phyloP scores from a whole-genome alignment of 83 land plant genomes.

The Diphasiastrum complanatum region DNA sequence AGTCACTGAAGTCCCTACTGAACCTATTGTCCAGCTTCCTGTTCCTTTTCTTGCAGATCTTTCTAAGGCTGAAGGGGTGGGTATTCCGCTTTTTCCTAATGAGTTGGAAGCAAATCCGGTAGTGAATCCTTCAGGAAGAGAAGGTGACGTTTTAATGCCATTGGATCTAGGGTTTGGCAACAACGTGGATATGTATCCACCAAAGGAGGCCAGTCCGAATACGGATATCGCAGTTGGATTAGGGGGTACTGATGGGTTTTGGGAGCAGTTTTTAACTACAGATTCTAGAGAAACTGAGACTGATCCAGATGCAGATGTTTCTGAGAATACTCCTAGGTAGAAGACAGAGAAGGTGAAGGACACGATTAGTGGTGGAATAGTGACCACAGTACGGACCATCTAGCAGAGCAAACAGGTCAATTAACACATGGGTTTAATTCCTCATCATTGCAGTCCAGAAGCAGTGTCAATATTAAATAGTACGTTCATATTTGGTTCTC shows the following conservation, averaged over 20 bases:
- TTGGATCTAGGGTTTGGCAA: slow-evolving; percentile 24
- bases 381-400: slow-evolving; percentile 14
- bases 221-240: slow-evolving; percentile 35
- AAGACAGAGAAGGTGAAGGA: neutral
- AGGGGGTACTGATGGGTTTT: slow-evolving; percentile 44
- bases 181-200: slow-evolving; percentile 26
- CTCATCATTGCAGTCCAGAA: too few species aligned
- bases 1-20: slow-evolving; percentile 19
- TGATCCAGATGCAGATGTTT: slow-evolving; percentile 28
- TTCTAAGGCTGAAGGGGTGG: too few species aligned
- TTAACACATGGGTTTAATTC: slow-evolving; percentile 22
- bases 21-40: slow-evolving; percentile 13
- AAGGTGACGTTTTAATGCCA: neutral
- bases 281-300: slow-evolving; percentile 45
- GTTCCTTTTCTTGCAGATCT: slow-evolving; percentile 22
- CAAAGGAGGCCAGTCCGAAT: slow-evolving; percentile 23
- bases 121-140: neutral
- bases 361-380: slow-evolving; percentile 15
- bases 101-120: too few species aligned
- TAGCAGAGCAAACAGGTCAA: slow-evolving; percentile 22
- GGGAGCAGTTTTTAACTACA: slow-evolving; percentile 69
- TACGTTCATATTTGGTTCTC: too few species aligned
- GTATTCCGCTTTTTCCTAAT: too few species aligned
- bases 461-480: too few species aligned
- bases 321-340: neutral